Base-by-base conservation (phyloP, 192 early-diverging fungal genomes). In the Podila minutissima region DNA sequence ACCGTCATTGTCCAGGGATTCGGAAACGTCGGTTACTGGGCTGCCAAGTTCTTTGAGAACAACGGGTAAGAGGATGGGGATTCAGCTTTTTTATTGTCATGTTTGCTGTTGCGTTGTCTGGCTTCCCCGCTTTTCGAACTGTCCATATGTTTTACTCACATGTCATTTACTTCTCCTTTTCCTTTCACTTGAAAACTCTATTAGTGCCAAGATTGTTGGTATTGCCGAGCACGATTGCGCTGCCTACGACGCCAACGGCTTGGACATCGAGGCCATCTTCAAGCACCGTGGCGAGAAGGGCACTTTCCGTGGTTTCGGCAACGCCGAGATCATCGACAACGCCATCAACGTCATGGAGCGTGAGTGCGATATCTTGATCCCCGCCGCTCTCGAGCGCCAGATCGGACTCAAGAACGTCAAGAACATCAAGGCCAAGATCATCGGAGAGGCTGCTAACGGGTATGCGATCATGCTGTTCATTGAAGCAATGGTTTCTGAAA, bases 11-110 rank as follows among this genome's bases (percentile, higher is more conserved):
- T 95, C 61, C 94, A 95, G 86, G 94, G 94, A 55, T 94, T 95
- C 59, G 94, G 94, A 70, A 95, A 95, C 66, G 94, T 95, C 65
- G 94, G 94, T 49, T 93, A 92, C 85, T 94, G 90, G 85, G 92
- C 92, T 28, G 90, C 92, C 59, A 93, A 93, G 75, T 95, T 94
- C 87, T 94, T 95, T 66, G 84, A 91, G 65, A 86, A 88, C 71
- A 93, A 93, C 71, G 93, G 78, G 79, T 86, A 67, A 69, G 64
- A 41, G 15, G 32, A 17, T 17, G 17, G 29, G 29, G 29, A 29
- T 33, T 33, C 33, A 33, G 33, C 33, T 59, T 59, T 37, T 31
- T 33, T 67, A 7, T 24, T 46, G 17, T 53, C 20, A 29, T 51
- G 20, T 51, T 70, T 35, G 5, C 7, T 35, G 4, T 35, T 35